Percentiles rank a stretch among this genome's conserved stretches.
These are phyloP conservation scores for Lophium mytilinum DNA, from an alignment of 495 filamentous ascomycete genomes.

Conservation along the genomic window DNA sequence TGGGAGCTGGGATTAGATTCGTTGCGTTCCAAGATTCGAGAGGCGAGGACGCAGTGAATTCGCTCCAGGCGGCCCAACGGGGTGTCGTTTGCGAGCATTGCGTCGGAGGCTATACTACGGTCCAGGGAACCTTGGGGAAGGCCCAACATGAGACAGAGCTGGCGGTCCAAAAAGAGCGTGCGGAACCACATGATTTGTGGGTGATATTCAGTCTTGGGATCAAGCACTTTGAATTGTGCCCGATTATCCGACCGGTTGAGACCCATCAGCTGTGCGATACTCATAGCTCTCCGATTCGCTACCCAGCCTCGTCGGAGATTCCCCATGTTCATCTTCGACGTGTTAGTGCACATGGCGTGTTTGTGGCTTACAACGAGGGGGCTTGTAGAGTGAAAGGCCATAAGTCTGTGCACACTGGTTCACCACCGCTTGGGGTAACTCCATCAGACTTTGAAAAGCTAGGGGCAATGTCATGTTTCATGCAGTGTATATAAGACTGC, in stretches of 20 bases:
- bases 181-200: slow-evolving; percentile 32
- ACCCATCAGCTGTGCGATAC: slow-evolving; percentile 10
- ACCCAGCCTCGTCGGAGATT: slow-evolving; percentile 15
- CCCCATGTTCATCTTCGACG: too few species aligned
- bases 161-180: slow-evolving; percentile 29
- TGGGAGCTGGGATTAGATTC: slow-evolving; percentile 1
- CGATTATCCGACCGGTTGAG: slow-evolving; percentile 10
- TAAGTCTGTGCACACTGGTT: too few species aligned
- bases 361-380: too few species aligned
- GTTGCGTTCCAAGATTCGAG: slow-evolving; percentile 14
- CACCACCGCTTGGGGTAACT: too few species aligned
- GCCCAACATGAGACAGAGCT: slow-evolving; percentile 34
- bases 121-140: slow-evolving; percentile 29
- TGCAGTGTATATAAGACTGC: too few species aligned
- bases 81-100: slow-evolving; percentile 18
- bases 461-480: too few species aligned
- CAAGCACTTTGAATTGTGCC: slow-evolving; percentile 6
- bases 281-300: slow-evolving; percentile 8
- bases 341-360: too few species aligned
- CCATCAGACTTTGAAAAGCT: too few species aligned
- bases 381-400: too few species aligned
- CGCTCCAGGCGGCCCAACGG: slow-evolving; percentile 29
- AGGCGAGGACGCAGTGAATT: slow-evolving; percentile 32
- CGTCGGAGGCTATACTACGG: slow-evolving; percentile 19
- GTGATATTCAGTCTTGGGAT: slow-evolving; percentile 5